These are phyloP conservation scores for Brasilioporus rufonigricans DNA, from an alignment of 768 basidiomycete genomes.

Conservation along the genomic window DNA sequence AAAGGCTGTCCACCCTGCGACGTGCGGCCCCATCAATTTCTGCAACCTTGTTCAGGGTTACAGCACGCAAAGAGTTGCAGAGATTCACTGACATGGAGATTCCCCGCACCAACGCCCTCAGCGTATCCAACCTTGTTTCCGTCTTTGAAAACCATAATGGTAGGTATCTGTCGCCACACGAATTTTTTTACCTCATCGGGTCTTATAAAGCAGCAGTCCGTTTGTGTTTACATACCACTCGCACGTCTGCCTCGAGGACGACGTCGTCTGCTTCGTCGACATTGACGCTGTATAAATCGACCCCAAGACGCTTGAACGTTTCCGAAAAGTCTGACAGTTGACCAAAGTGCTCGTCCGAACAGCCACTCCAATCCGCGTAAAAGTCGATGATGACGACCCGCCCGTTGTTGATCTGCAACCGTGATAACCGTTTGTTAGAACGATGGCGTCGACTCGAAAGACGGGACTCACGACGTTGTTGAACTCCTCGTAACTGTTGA, in stretches of 20 bases:
- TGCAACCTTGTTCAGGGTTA: constrained; percentile 2
- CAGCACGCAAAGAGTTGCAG: not conserved
- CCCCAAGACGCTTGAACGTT: constrained; percentile 25
- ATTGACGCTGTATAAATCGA: constrained; percentile 73
- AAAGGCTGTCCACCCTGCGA: constrained; percentile 5
- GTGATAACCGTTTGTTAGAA: not conserved
- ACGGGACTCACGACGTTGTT: constrained; percentile 15
- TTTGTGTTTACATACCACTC: constrained; percentile 46
- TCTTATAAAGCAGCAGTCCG: not conserved
- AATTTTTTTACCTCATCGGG: not conserved
- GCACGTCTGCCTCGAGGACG: constrained; percentile 55
- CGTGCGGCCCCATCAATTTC: constrained; percentile 22
- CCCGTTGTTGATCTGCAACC: constrained; percentile 25
- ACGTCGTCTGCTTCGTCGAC: constrained; percentile 59
- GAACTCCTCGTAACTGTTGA: constrained; percentile 20
- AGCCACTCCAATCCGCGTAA: constrained; percentile 13
- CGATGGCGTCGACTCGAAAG: no score
- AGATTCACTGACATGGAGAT: constrained; percentile 24
- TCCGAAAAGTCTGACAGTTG: constrained; percentile 20
- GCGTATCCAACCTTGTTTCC: constrained; percentile 25
- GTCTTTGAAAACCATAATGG: constrained; percentile 31
- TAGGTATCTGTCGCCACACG: constrained; percentile 18
- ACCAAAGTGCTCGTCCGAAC: constrained; percentile 1
- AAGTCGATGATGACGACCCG: constrained; percentile 26
- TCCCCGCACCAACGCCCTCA: constrained; percentile 26